Percentiles rank a stretch among this genome's conserved stretches.
These are phyloP conservation scores for Talaromyces sp. DNA, from an alignment of 2,329 filamentous ascomycete species.

Conservation along the genomic window DNA sequence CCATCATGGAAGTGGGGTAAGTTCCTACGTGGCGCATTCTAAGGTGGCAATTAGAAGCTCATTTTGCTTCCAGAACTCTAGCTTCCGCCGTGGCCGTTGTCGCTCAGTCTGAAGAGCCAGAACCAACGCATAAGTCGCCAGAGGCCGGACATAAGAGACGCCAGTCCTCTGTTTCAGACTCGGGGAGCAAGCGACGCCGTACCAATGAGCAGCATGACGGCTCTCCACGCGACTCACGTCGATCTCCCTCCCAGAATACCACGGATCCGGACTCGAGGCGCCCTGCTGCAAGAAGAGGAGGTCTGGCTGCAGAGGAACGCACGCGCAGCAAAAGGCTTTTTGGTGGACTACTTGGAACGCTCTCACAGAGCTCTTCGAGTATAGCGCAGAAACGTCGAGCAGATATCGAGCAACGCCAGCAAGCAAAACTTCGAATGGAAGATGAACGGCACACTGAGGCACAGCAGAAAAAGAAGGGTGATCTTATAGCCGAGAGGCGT, in stretches of 20 bases:
- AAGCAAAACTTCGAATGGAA: conserved; percentile 72
- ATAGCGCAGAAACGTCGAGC: conserved; percentile 62
- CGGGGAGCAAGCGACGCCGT: conserved; percentile 50
- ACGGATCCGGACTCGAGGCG: conserved; percentile 15
- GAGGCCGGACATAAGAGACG: conserved; percentile 44
- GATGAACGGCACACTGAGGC: conserved; percentile 65
- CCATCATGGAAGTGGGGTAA: conserved; percentile 22
- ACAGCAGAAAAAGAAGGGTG: conserved; percentile 60
- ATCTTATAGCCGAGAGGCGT: conserved; percentile 56
- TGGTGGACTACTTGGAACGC: conserved; percentile 70
- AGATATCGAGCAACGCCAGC: conserved; percentile 78
- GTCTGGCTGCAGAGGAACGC: conserved; percentile 66
- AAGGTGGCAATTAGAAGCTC: not conserved
- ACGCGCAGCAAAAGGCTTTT: conserved; percentile 82
- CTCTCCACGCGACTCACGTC: conserved; percentile 10
- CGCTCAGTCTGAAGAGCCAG: conserved; percentile 36
- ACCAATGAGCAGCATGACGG: conserved; percentile 31
- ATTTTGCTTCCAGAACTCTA: conserved; percentile 33
- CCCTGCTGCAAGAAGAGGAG: conserved; percentile 22
- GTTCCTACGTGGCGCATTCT: not conserved
- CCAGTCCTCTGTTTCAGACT: conserved; percentile 49
- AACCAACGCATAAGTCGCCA: conserved; percentile 21
- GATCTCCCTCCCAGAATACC: conserved; percentile 15
- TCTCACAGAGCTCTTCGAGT: conserved; percentile 65
- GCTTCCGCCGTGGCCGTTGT: conserved; percentile 49